Evolutionary conservation across 148 eudicot genomes (phyloP).

Genomic region (Beta vulgaris): DNA sequence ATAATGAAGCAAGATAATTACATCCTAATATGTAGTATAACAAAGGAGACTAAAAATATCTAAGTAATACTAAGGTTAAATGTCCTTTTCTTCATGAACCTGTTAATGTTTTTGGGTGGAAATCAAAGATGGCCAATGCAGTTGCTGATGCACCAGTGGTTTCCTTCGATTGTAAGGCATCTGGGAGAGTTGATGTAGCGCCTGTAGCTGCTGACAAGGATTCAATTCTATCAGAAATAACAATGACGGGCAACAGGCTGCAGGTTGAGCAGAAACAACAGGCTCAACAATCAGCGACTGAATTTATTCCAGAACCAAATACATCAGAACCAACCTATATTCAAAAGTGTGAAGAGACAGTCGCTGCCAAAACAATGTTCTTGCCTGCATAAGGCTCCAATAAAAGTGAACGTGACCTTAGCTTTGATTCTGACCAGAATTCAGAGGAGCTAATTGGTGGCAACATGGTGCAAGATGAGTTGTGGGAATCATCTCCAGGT

Average conservation of each 20-base stretch:
- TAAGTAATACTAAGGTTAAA: too few species aligned
- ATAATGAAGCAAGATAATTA: too few species aligned
- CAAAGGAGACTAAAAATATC: too few species aligned
- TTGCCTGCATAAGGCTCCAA: constrained; percentile 27
- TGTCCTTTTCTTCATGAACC: constrained; percentile 59
- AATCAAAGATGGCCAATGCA: constrained; percentile 31
- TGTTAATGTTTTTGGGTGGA: constrained; percentile 28
- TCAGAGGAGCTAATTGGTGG: constrained; percentile 48
- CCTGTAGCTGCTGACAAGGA: constrained; percentile 18
- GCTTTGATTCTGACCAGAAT: constrained; percentile 40
- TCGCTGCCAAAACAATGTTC: constrained; percentile 23
- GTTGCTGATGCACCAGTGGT: constrained; percentile 26
- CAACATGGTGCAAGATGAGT: constrained; percentile 41
- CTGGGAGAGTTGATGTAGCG: constrained; percentile 32
- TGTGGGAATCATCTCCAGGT: constrained; percentile 67
- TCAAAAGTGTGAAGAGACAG: constrained; percentile 36
- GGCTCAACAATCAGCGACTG: constrained; percentile 11
- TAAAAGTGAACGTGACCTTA: constrained; percentile 33
- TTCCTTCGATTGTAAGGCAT: constrained; percentile 29
- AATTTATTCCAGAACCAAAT: constrained; percentile 21
- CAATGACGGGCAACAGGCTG: constrained; percentile 14
- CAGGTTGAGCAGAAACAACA: constrained; percentile 24
- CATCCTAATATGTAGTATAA: too few species aligned
- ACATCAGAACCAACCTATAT: constrained; percentile 22
- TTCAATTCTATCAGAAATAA: constrained; percentile 25